Percentiles rank a stretch among this genome's conserved stretches.
phyloP scores from a whole-genome alignment of 495 filamentous ascomycete genomes.

The Podospora conica region DNA sequence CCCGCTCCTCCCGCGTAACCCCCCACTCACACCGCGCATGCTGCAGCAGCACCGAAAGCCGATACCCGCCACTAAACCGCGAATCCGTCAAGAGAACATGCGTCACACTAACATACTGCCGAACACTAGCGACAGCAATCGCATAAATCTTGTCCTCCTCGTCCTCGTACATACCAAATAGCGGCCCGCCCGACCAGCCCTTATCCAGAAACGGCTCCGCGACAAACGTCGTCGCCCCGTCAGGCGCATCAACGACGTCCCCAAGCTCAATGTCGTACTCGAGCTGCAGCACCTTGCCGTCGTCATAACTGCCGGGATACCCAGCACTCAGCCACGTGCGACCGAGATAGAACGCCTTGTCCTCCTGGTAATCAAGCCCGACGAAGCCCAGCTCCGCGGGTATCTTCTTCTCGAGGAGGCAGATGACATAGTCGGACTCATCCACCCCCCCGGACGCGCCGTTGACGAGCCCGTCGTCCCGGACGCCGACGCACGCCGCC shows the following conservation, averaged over 20 bases:
- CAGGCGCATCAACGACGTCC: background rate
- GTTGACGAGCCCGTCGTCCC: background rate
- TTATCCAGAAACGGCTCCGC: background rate
- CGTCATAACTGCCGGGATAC: background rate
- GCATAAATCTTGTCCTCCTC: background rate
- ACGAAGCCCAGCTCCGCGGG: background rate
- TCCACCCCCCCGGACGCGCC: background rate
- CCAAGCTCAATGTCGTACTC: background rate
- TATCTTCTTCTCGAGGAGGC: background rate
- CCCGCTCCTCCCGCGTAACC: background rate
- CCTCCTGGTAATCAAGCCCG: background rate
- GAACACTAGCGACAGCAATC: background rate
- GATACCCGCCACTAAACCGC: background rate
- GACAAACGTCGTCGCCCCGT: background rate
- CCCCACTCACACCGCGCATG: background rate
- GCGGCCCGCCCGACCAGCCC: conserved; percentile 4
- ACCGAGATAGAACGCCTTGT: background rate
- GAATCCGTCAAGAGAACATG: background rate
- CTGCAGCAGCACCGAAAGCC: background rate
- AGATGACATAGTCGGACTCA: background rate
- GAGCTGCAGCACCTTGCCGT: background rate
- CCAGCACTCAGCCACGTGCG: background rate
- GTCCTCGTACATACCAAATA: background rate
- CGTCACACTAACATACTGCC: background rate
- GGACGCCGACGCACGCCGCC: background rate